Conservation (phyloP, 78 protist species). For the Anaeramoeba ignava region DNA sequence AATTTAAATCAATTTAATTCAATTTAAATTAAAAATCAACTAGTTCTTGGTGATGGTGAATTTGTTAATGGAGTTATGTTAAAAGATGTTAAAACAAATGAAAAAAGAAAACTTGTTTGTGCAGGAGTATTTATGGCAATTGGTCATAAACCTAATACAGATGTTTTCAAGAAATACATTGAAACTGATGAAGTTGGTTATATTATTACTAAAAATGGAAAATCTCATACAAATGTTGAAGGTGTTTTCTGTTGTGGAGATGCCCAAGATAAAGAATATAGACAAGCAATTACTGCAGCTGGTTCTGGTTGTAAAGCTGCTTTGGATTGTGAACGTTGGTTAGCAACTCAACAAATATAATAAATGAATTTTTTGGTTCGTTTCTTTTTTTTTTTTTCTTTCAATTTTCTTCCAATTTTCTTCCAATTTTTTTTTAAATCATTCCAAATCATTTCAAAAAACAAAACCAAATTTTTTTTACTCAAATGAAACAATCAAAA, state of each 20-base stretch:
- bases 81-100: slow-evolving; percentile 8
- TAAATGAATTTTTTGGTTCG: too few relatives aligned
- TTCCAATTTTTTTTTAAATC: too few relatives aligned
- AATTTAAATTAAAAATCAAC: too few relatives aligned
- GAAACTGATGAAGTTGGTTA: slow-evolving; percentile 57
- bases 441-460: too few relatives aligned
- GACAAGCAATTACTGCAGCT: slow-evolving; percentile 81
- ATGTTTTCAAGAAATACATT: slow-evolving; percentile 42
- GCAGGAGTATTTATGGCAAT: slow-evolving; percentile 69
- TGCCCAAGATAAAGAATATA: slow-evolving; percentile 53
- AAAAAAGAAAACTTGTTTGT: slow-evolving; percentile 13
- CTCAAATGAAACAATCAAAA: too few relatives aligned
- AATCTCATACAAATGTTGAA: slow-evolving; percentile 45
- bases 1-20: too few relatives aligned
- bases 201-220: slow-evolving; percentile 29
- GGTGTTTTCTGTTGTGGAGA: slow-evolving; percentile 84
- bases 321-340: slow-evolving; percentile 62
- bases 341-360: too few relatives aligned
- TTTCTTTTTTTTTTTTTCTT: too few relatives aligned
- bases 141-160: slow-evolving; percentile 74
- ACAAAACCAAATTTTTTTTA: too few relatives aligned
- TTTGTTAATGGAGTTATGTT: slow-evolving; percentile 6
- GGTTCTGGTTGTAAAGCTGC: slow-evolving; percentile 85
- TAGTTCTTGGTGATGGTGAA: slow-evolving; percentile 36
- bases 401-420: too few relatives aligned